Evolutionary conservation across 2,329 filamentous ascomycete genomes (phyloP).

Genomic region (Bipolaris victoriae): DNA sequence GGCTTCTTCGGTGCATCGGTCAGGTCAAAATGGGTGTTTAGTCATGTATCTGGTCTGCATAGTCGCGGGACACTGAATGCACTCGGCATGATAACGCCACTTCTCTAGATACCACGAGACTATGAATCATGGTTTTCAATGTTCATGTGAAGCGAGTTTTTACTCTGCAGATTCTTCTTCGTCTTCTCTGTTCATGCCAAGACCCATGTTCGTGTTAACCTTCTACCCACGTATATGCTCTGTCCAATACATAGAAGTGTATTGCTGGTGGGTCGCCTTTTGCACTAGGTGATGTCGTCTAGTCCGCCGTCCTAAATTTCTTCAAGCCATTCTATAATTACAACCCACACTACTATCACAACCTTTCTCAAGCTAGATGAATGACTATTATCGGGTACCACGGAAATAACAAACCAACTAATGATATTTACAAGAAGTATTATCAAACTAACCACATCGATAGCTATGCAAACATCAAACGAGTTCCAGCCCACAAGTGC

Average conservation of each 20-base stretch:
- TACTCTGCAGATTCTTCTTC: background rate
- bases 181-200: background rate
- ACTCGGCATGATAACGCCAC: conserved; percentile 45
- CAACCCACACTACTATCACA: background rate
- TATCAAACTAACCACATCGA: too few species aligned
- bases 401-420: too few species aligned
- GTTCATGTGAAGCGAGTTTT: conserved; percentile 30
- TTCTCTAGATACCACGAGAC: conserved; percentile 51
- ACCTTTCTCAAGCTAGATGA: background rate
- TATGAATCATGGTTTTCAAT: conserved; percentile 46
- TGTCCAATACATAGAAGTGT: background rate
- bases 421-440: too few species aligned
- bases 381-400: too few species aligned
- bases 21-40: conserved; percentile 51
- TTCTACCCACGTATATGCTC: background rate
- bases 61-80: conserved; percentile 47
- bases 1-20: conserved; percentile 50
- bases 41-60: conserved; percentile 52
- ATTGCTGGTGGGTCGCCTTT: background rate
- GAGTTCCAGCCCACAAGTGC: too few species aligned
- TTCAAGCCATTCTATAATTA: background rate
- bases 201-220: background rate
- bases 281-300: background rate
- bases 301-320: background rate
- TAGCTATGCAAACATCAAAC: too few species aligned